Evolutionary conservation across 176 grass and related monocot species (phyloP), one percentile per base, ranked within the genome.

Genomic region (Triticum monococcum): DNA sequence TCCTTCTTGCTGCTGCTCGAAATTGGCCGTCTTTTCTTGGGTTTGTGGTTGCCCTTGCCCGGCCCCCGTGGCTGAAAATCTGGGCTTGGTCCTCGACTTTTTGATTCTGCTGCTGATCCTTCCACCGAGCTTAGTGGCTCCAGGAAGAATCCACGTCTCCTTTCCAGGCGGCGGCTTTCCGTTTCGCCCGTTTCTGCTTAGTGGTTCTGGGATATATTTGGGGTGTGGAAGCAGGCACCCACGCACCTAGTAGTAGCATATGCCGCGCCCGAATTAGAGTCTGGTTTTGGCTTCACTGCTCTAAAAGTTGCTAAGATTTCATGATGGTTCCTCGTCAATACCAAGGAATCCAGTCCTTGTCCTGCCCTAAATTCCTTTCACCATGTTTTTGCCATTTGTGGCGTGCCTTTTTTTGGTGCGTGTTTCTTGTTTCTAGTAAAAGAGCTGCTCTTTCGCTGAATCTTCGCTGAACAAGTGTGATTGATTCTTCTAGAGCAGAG

Each of bases 291-390:
- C 61, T 67, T 30, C 22, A 77, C 64, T 22, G 70, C 32, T 65
- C 73, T 30, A 30, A 69, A 83, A 65, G 71, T 56, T 64, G 12
- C 73, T 36, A 31, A 41, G 37, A 68, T 83, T 79, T 73, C 82
- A 24, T 74, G 32, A 78, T 33, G 33, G 32, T 16, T 80, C 41
- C 46, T 65, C 62, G 37, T 4, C 65, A 56, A 25, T 18, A 82
- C 45, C 12, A 52, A 52, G 22, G 25, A 82, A 36, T 85, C 72
- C 20, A 43, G 40, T 77, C 1, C 60, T 77, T 23, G 46, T 48
- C 18, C 24, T 68, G 30, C 57, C 59, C 20, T 32, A 36, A 74
- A 16, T 68, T 17, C 1, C 26, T 11, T 69, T 32, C 32, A 14
- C 23, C 1, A 32, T 8, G 8, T 68, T 80, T 76, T 77, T 81